Evolutionary conservation across 495 filamentous ascomycete genomes (phyloP), one percentile per base, ranked within the genome.

Genomic region (Neurospora hispaniola): DNA sequence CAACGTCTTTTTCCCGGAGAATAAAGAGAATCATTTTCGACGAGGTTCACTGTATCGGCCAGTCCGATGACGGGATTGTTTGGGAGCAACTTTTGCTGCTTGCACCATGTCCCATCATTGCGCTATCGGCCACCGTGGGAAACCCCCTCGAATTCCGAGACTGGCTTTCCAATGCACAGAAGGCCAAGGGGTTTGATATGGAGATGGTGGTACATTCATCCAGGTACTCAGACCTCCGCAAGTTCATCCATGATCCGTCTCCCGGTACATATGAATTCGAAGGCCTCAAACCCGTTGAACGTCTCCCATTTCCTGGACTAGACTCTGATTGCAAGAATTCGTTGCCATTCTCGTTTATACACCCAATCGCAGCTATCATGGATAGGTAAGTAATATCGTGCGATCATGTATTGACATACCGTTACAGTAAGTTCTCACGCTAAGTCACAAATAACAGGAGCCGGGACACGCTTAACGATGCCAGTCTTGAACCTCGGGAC

Each of bases 11-110:
- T 90, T 85, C 91, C 3, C 81, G 82, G 4, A 80, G 89, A 71
- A 84, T 94, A 5, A 90, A 86, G 71, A 84, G 90, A 16, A 93
- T 94, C 76, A 94, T 94, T 43, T 94, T 94, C 72, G 92, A 95
- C 74, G 92, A 94, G 80, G 87, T 94, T n/a, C 92, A 95, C 78
- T 92, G 86, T 18, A 93, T 94, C 71, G 91, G 91, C 0, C 89
- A 93, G 78, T 86, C 89, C 3, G 89, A 94, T 20, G 92, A 95
- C 76, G 92, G 92, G 70, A 81, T 93, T 12, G 84, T 95, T 1
- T 95, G 92, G 92, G 92, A 95, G 74, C 92, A 95, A 75, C 83
- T 95, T 10, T 82, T 94, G 14, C 85, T 94, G 1, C 81, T 93
- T 39, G 85, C 92, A 0, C 90, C 92, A 10, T 93, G 92, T 75